Evolutionary conservation across 2,329 filamentous ascomycete genomes (phyloP), one percentile per base, ranked within the genome.

Genomic region (Botryotinia narcissicola): DNA sequence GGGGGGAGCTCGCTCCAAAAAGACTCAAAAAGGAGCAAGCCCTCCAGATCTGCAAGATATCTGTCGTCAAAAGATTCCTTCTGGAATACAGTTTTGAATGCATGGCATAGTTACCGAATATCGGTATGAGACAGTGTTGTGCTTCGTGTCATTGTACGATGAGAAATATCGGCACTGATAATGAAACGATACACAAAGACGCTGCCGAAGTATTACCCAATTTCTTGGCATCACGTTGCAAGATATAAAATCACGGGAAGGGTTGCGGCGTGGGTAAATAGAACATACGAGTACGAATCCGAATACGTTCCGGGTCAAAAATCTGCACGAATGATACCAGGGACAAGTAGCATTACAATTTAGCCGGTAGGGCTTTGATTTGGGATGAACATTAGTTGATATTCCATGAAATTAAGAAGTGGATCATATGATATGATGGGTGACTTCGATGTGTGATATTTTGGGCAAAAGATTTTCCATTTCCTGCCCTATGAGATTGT

Each of bases 141-240:
- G 37, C 63, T 40, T 37, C n/a, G 25, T 51, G n/a, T n/a, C 48
- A 29, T 22, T 42, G 48, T 68, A 68, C 48, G 32, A 68, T 68
- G 35, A 10, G 42, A 42, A 29, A 22, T 42, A 22, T 42, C 48
- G n/a, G 48, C 29, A 29, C 35, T 68, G 66, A 42, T 40, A 42
- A 18, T 69, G 66, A 32, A 57, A 57, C 66, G 37, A 57, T 42
- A 57, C 48, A 69, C 66, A 69, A 42, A 57, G 54, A 69, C 37
- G 48, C 25, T 54, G 37, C 37, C 29, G 66, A 25, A 42, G 48
- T n/a, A 25, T 57, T n/a, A 37, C 63, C 46, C 44, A 22, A 6
- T n/a, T 48, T 29, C 63, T 66, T 66, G 48, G 46, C 66, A 6
- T 32, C 29, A n/a, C 29, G 25, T 42, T 69, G 48, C 10, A 32